Evolutionary conservation across 352 stramenopile genomes (phyloP), one percentile per base, ranked within the genome.

Genomic region (Phytopythium ostracodes): DNA sequence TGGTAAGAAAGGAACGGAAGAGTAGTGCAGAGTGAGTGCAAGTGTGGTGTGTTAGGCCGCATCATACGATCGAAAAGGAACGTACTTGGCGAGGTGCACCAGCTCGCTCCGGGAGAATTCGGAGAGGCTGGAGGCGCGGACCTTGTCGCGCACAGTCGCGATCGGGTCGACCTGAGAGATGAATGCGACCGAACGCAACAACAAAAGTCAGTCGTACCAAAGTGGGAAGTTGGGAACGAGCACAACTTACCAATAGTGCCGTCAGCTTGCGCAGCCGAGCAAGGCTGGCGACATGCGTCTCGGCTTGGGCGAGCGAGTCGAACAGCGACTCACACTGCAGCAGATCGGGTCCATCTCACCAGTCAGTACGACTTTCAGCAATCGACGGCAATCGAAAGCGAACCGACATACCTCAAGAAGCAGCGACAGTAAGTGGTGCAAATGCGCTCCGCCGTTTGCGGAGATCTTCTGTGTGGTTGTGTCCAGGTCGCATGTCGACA

Each of bases 401-500:
- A 20, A n/a, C 29, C 22, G 15, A 22, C 29, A 31, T 66, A 88
- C 79, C 68, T 88, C 77, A 44, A 81, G 49, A 11, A 91, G 65
- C 17, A 87, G 59, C 17, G 70, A 77, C 1, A 85, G 46, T 33
- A 88, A 55, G 50, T 79, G 68, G 36, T 82, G 70, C 10, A 91
- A 64, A 27, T 84, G 71, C n/a, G 65, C 61, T 44, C 64, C 62
- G 64, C 65, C 67, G 51, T 64, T 73, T 46, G 73, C 72, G 6
- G 76, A 84, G 52, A 87, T 72, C 68, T 79, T 85, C 78, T 87
- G 56, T n/a, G n/a, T n/a, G n/a, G n/a, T n/a, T n/a, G n/a, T 20
- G 38, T 52, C n/a, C 18, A 29, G 7, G 22, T 11, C 25, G 22
- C 25, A 49, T 4, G 9, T 38, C 15, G 60, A 58, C 17, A 57